phyloP scores from a whole-genome alignment of 805 yeast genomes.

The Ogataea glucozyma region DNA sequence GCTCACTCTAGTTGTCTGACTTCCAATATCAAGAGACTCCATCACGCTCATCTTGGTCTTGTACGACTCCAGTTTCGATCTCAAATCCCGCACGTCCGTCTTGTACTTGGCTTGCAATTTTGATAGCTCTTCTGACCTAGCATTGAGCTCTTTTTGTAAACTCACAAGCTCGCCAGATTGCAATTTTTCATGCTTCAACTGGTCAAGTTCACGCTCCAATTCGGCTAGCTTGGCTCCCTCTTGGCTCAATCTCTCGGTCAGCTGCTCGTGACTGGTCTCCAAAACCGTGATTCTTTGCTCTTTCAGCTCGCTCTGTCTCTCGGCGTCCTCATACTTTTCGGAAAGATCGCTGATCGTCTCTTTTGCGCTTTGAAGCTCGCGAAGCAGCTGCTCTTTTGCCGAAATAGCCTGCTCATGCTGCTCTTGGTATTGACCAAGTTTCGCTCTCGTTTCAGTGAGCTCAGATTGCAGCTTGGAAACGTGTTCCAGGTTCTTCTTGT shows the following conservation, averaged over 20 bases:
- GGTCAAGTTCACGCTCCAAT: constrained; percentile 4
- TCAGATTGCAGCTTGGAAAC: background rate
- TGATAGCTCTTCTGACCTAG: constrained; percentile 4
- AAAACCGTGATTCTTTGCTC: background rate
- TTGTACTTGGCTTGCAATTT: constrained; percentile 17
- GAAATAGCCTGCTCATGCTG: background rate
- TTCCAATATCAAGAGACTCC: constrained; percentile 15
- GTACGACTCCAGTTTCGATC: constrained; percentile 21
- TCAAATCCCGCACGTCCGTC: constrained; percentile 16
- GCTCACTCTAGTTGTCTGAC: background rate
- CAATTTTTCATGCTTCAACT: too few relatives aligned
- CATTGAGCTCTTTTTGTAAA: background rate
- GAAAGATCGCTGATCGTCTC: background rate
- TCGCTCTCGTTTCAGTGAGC: background rate
- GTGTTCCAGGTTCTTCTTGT: background rate
- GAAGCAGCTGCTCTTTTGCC: background rate
- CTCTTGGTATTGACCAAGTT: background rate
- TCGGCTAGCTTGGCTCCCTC: background rate
- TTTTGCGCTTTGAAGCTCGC: background rate
- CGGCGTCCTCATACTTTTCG: background rate
- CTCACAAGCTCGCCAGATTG: background rate
- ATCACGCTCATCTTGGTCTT: constrained; percentile 20
- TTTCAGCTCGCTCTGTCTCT: background rate
- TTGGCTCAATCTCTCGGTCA: background rate
- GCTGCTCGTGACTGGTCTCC: background rate